A percentile compares a stretch with the other conserved stretches of the same genome.
Evolutionary conservation across 78 protist species (phyloP).

Genomic region (Speleostelium caveatum): DNA sequence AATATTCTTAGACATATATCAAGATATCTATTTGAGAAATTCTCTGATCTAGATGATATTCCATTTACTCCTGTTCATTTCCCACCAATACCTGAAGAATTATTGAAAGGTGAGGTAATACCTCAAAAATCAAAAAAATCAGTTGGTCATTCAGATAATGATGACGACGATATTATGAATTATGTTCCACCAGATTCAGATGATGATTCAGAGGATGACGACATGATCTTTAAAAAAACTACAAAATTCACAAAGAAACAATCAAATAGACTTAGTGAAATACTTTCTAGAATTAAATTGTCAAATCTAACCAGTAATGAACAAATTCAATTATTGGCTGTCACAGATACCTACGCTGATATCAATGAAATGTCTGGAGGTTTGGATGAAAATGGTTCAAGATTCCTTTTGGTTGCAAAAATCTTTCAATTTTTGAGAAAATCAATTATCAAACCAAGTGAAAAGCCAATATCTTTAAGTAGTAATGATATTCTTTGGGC

Average conservation of each 20-base stretch:
- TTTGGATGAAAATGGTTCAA: conserved; percentile 61
- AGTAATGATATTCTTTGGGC: conserved; percentile 70
- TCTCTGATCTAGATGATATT: not conserved
- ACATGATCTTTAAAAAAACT: not conserved
- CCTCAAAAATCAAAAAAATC: not conserved
- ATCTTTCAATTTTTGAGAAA: conserved; percentile 47
- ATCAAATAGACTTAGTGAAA: conserved; percentile 38
- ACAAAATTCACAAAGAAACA: conserved; percentile 22
- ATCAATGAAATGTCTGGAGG: conserved; percentile 73
- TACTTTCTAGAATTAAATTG: conserved; percentile 36
- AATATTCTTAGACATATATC: conserved; percentile 31
- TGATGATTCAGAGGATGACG: not conserved
- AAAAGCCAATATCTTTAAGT: conserved; percentile 37
- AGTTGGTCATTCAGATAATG: not conserved
- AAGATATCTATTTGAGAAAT: conserved; percentile 16
- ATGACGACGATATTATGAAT: conserved; percentile 39
- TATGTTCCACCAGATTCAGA: not conserved
- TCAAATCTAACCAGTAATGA: conserved; percentile 15
- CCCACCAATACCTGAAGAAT: conserved; percentile 21
- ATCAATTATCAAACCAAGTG: conserved; percentile 43
- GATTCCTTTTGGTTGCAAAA: conserved; percentile 55
- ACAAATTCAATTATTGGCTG: conserved; percentile 50
- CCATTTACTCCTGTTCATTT: conserved; percentile 25
- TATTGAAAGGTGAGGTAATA: not conserved
- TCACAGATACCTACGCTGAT: conserved; percentile 70